Percentiles rank a stretch among this genome's conserved stretches.
These are phyloP conservation scores for Saccharomycopsis microspora DNA, from an alignment of 805 yeast genomes.

Conservation along the genomic window DNA sequence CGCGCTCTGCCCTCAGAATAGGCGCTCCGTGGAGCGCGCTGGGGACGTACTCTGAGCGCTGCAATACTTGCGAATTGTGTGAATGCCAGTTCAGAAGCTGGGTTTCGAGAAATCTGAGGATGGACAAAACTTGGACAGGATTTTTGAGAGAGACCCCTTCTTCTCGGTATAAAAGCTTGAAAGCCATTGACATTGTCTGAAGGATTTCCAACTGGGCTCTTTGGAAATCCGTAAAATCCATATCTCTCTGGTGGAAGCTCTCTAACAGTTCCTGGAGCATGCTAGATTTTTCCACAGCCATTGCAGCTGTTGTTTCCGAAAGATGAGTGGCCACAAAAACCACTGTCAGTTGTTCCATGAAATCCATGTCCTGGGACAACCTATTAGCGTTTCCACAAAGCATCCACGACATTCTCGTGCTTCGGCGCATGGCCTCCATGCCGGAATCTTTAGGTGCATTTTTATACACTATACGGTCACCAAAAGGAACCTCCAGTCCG, in stretches of 20 bases:
- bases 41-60: constrained; percentile 20
- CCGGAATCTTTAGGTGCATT: constrained; percentile 29
- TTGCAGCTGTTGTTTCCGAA: constrained; percentile 73
- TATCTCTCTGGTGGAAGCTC: constrained; percentile 38
- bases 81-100: constrained; percentile 69
- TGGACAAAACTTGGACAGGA: constrained; percentile 56
- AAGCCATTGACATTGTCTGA: constrained; percentile 71
- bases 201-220: constrained; percentile 71
- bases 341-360: constrained; percentile 61
- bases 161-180: constrained; percentile 68
- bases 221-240: constrained; percentile 46
- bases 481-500: constrained; percentile 29
- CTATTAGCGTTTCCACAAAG: constrained; percentile 79
- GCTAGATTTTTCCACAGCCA: constrained; percentile 69
- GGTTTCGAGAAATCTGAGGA: constrained; percentile 65
- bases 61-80: constrained; percentile 45
- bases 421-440: constrained; percentile 72
- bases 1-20: neutral
- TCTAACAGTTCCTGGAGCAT: constrained; percentile 70
- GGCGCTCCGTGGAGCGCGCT: neutral
- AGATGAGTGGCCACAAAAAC: constrained; percentile 76
- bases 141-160: constrained; percentile 33
- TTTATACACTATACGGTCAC: constrained; percentile 17
- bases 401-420: constrained; percentile 92
- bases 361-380: constrained; percentile 76